Base-by-base conservation (phyloP, 1,284 basidiomycete species). In the Leccinum ponderosum region DNA sequence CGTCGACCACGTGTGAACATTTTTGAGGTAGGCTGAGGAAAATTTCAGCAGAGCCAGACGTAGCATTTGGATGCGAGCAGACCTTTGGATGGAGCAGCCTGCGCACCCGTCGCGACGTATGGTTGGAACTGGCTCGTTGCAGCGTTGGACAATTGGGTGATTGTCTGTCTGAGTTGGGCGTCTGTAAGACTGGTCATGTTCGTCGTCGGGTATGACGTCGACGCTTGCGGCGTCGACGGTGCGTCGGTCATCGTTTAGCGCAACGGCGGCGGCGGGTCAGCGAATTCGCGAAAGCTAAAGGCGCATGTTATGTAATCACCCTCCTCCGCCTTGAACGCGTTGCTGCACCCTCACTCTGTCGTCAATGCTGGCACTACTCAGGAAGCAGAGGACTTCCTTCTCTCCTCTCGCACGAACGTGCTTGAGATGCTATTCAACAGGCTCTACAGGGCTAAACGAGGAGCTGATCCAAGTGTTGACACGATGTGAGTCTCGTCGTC, bases 1-100 rank as follows among this genome's bases (percentile, higher is more conserved):
- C 7, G 70, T 74, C 8, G 85, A 85, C 86, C 86, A 88, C 31
- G 83, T 85, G 33, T 85, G 80, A 22, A 88, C 76, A 66, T 88
- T 88, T 78, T 83, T 86, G 62, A 83, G 77, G 68, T 88, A 88
- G 2, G 83, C 86, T 86, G 44, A 47, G 44, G 8, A 6, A 22
- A 37, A 31, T 7, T 63, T 64, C 62, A 60, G 64, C 55, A 56
- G 52, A 50, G 20, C 51, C 42, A 42, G 44, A 56, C 31, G 44
- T 20, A 33, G 3, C 11, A 20, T 22, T 53, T 42, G 29, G 61
- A 58, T 20, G 53, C 7, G 39, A 15, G 31, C 62, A 39, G 60
- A 81, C 82, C 75, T 71, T 81, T 83, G 51, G 80, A 73, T 55
- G 80, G 76, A 4, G 76, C 75, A 27, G 73, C 62, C 58, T 78